Evolutionary conservation across 192 early-diverging fungal species (phyloP).

Genomic region (Thoreauomyces humboldtii): DNA sequence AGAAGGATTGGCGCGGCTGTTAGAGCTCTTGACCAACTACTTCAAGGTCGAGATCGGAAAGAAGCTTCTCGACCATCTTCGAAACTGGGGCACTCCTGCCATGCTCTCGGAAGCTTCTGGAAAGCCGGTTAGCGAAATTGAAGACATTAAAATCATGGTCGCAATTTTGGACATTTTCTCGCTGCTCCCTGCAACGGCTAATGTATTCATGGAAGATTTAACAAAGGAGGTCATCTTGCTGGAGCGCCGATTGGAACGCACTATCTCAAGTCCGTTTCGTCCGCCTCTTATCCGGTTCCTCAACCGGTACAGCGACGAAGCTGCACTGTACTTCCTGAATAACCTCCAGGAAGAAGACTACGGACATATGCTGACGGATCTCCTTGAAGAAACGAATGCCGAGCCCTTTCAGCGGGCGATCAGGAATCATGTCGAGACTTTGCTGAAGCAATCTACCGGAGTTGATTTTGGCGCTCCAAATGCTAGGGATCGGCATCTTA

Average conservation of each 20-base stretch:
- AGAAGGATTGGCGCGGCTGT: slow-evolving; percentile 88
- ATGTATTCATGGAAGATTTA: slow-evolving; percentile 87
- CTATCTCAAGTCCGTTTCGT: slow-evolving; percentile 90
- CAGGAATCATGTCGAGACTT: slow-evolving; percentile 20
- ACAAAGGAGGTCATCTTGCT: slow-evolving; percentile 84
- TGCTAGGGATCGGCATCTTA: background rate
- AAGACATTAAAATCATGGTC: slow-evolving; percentile 92
- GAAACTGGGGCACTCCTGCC: slow-evolving; percentile 86
- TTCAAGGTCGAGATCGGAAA: slow-evolving; percentile 99
- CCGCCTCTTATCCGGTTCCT: slow-evolving; percentile 85
- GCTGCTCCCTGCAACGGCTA: slow-evolving; percentile 86
- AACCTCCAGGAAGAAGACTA: slow-evolving; percentile 43
- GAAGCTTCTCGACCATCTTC: slow-evolving; percentile 93
- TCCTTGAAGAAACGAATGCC: slow-evolving; percentile 30
- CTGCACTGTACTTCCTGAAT: slow-evolving; percentile 79
- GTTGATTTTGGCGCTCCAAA: background rate
- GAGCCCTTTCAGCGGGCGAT: slow-evolving; percentile 28
- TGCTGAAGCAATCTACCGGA: slow-evolving; percentile 31
- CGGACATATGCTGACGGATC: slow-evolving; percentile 39
- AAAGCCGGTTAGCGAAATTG: slow-evolving; percentile 83
- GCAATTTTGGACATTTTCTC: slow-evolving; percentile 93
- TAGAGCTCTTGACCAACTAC: slow-evolving; percentile 93
- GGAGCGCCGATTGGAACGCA: slow-evolving; percentile 77
- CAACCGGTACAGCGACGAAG: slow-evolving; percentile 83
- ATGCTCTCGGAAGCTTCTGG: slow-evolving; percentile 77